Evolutionary conservation across 2,329 filamentous ascomycete species (phyloP), one percentile per base, ranked within the genome.

Genomic region (Colletotrichum sp.): DNA sequence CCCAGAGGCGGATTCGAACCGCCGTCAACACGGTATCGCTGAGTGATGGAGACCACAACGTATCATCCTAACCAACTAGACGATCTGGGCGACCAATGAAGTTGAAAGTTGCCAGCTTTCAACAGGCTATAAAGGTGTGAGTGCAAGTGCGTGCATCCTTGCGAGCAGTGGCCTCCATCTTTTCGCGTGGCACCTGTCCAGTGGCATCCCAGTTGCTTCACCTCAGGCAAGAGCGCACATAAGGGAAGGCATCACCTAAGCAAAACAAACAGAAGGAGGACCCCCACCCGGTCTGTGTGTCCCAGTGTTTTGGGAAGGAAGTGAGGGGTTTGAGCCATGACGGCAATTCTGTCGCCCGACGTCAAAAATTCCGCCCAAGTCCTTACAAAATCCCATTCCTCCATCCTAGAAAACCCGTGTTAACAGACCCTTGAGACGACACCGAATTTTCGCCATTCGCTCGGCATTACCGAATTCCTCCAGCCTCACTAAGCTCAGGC

Each of bases 61-160:
- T 76, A 77, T 77, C 76, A 77, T 77, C 76, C 76, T 77, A 77
- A 77, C 76, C 76, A 77, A 77, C 76, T 77, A 77, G 76, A 77
- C 76, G 75, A 77, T 77, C 76, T 73, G 75, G 75, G 76, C 76
- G 16, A 70, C 26, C 32, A 34, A 10, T 13, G 12, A 8, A 24
- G 2, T 8, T 44, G 13, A 4, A 8, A 8, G 3, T 7, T 7
- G 1, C 3, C 6, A 6, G 12, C 32, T 13, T 34, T 34, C 12
- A 34, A 13, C 32, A 13, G 12, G 0, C 12, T 34, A 34, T 34
- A 34, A 13, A 13, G 32, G 32, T 34, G 32, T 34, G 12, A 13
- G 10, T 32, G 10, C 30, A 32, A 32, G 30, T 12, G 30, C 30
- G 30, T 32, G 30, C 30, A 32, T 32, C 10, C 10, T 32, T 32